Conservation (phyloP, 768 basidiomycete genomes). For the Harrya chromipes region DNA sequence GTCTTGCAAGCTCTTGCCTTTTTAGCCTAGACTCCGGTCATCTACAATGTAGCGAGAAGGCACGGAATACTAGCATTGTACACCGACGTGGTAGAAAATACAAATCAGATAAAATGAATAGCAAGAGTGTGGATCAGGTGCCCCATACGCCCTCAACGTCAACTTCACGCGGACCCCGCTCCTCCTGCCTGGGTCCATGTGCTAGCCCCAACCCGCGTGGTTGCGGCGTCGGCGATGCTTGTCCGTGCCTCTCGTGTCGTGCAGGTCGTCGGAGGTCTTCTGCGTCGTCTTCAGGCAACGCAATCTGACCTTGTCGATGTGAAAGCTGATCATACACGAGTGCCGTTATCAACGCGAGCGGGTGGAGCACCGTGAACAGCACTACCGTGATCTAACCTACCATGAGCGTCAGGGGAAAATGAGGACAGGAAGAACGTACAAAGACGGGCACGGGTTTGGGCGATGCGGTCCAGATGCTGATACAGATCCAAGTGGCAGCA, state of each 20-base stretch:
- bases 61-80: neutral
- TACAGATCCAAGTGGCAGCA: constrained; percentile 70
- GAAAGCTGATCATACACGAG: constrained; percentile 36
- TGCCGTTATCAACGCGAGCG: constrained; percentile 51
- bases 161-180: constrained; percentile 37
- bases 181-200: neutral
- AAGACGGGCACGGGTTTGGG: constrained; percentile 66
- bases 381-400: constrained; percentile 52
- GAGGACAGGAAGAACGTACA: constrained; percentile 38
- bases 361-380: constrained; percentile 64
- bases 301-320: constrained; percentile 35
- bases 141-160: constrained; percentile 42
- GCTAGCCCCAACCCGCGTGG: neutral
- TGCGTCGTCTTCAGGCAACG: constrained; percentile 41
- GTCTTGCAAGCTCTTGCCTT: constrained; percentile 1
- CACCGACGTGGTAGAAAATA: neutral
- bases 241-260: constrained; percentile 9
- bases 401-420: neutral
- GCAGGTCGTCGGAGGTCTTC: constrained; percentile 1
- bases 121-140: constrained; percentile 3
- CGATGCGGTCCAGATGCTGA: constrained; percentile 56
- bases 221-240: neutral
- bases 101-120: neutral
- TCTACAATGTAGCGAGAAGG: neutral
- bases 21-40: constrained; percentile 1